phyloP scores from a whole-genome alignment of 495 filamentous ascomycete genomes.

The Tuber melanosporum region DNA sequence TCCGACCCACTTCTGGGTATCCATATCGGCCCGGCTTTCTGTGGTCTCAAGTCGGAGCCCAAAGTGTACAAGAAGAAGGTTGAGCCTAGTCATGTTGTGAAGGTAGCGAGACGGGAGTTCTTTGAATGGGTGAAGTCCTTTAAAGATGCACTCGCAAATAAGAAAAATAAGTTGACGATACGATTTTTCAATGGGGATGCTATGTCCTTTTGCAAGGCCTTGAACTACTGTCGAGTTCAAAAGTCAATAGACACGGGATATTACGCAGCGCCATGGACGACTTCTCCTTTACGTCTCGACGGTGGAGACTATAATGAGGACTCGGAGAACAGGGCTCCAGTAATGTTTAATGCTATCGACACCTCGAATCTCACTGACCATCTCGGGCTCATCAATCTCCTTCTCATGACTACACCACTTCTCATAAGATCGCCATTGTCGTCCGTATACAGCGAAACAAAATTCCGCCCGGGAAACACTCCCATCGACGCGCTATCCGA shows the following conservation, averaged over 20 bases:
- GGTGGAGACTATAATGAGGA: conserved; percentile 43
- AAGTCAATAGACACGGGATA: conserved; percentile 35
- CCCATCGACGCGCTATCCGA: conserved; percentile 34
- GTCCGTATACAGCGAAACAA: conserved; percentile 48
- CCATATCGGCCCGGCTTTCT: conserved; percentile 37
- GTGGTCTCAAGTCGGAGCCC: conserved; percentile 10
- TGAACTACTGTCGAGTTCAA: conserved; percentile 42
- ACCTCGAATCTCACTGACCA: conserved; percentile 53
- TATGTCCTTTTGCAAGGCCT: conserved; percentile 47
- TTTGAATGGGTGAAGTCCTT: conserved; percentile 41
- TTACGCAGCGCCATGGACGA: conserved; percentile 37
- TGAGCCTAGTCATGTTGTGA: conserved; percentile 14
- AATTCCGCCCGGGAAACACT: conserved; percentile 30
- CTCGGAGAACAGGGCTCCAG: conserved; percentile 40
- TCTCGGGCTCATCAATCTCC: conserved; percentile 48
- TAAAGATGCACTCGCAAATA: conserved; percentile 14
- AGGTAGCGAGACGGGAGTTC: conserved; percentile 39
- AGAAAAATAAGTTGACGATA: conserved; percentile 40
- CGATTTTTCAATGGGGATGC: conserved; percentile 48
- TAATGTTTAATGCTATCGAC: conserved; percentile 54
- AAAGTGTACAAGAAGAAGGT: conserved; percentile 1
- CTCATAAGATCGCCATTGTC: conserved; percentile 44
- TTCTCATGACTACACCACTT: conserved; percentile 49
- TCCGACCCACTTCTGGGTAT: conserved; percentile 48
- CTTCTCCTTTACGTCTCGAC: conserved; percentile 44